Base-by-base conservation (phyloP, 805 yeast species). In the Kluyveromyces lactis region DNA sequence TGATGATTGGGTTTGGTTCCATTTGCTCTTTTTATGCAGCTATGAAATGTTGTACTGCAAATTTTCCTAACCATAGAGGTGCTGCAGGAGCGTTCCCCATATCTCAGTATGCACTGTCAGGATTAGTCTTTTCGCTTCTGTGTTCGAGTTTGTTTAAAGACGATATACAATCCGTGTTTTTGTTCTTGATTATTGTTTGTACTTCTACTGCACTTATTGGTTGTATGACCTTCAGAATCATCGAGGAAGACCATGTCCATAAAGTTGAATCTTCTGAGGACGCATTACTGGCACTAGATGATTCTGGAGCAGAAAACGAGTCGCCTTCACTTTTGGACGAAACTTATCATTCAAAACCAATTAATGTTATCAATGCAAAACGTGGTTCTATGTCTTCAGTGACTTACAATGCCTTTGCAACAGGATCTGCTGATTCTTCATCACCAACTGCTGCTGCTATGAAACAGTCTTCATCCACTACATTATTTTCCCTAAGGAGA, bases 21-120 rank as follows among this genome's bases (percentile, higher is more conserved):
- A 74, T 73, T 3, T 54, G 76, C 8, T 75, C 78, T 1, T 71
- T 75, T 43, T 81, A 72, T 51, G 72, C 82, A 21, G 71, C 85
- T 3, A 60, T 67, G n/a, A 67, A 66, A 40, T 63, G 68, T 31
- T 60, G 67, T 21, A 64, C 59, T 1, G 54, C 81, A 2, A 83
- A 82, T 51, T 83, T 82, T 47, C 90, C 90, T 0, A 62, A 72
- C 21, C 77, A 79, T 51, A 68, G 81, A 52, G 92, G 86, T 17
- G 66, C 77, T 5, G 86, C 86, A 2, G 79, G 79, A 15, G 79
- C 85, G 1, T 63, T 74, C 31, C 85, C 86, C 2, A 81, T 79
- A 3, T 72, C 84, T 11, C 67, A 78, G 1, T 83, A 75, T 56
- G 94, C 90, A 0, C 59, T 83, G 31, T 74, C 86, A 4, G 87